Base-by-base conservation (phyloP, 352 stramenopile species). In the Peronospora belbahrii region DNA sequence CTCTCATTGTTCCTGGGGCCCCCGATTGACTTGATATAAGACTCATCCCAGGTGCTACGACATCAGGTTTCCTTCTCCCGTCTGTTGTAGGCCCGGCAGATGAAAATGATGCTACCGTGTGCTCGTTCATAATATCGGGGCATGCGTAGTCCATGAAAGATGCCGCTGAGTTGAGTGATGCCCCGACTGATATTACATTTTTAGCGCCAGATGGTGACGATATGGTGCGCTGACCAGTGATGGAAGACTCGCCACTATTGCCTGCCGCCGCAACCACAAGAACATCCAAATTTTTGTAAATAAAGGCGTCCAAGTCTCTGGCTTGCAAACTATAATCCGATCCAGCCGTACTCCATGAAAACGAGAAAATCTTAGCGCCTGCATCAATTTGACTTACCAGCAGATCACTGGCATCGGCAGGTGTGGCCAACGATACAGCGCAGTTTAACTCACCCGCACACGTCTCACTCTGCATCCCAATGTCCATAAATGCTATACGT, bases 401-500 rank as follows among this genome's bases (percentile, higher is more conserved):
- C 30, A 88, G 33, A 35, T 83, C 74, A 0, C 50, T 57, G 3
- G 77, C 76, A 14, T 88, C 74, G 7, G 67, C 65, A 17, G 80
- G 80, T 2, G 77, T 88, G 11, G 68, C 59, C 2, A 91, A 62
- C 6, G 54, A 56, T 6, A 91, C 80, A 11, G 61, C 41, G 31
- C 80, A 91, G 17, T 65, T 62, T 0, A 63, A 32, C 22, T 72
- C 31, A 7, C 74, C 76, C 6, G 70, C 60, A 23, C 80, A 91
- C 3, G 45, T 38, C 2, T 60, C 14, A 24, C 52, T 63, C 54
- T 88, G 80, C 6, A 54, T 67, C 14, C 80, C 80, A 49, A 96
- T 90, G 43, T 96, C 86, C 73, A 95, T 94, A 50, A 96, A 94
- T n/a, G 86, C 83, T 54, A 96, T 79, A 35, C 87, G 88, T 7